Evolutionary conservation across 106 monocot genomes (phyloP).

Genomic region (Posidonia australis): DNA sequence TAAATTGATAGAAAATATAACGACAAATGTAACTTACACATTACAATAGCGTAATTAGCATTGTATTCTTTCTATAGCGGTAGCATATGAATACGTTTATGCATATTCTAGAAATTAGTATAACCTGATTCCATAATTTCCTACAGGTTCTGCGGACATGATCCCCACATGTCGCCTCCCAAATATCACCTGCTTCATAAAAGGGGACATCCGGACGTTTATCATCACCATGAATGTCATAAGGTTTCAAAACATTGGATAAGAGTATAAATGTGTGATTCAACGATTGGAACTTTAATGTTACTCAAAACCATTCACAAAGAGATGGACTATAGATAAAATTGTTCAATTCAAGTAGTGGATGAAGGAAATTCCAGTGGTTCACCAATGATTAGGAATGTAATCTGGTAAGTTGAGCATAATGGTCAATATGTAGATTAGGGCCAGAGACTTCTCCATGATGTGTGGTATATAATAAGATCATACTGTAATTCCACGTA

Average conservation of each 20-base stretch:
- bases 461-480: no score
- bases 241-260: background rate
- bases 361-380: no score
- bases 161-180: constrained; percentile 79
- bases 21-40: background rate
- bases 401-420: no score
- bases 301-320: no score
- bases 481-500: background rate
- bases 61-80: no score
- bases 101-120: background rate
- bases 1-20: background rate
- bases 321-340: no score
- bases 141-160: constrained; percentile 80
- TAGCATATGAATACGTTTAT: background rate
- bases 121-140: constrained; percentile 81
- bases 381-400: no score
- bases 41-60: no score
- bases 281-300: no score
- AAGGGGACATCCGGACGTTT: background rate
- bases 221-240: background rate
- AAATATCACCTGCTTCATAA: constrained; percentile 59
- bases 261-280: background rate
- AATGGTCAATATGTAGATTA: no score
- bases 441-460: background rate
- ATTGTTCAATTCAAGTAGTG: no score